A percentile compares a stretch with the other conserved stretches of the same genome.
These are phyloP conservation scores for Syncephalastrum racemosum DNA, from an alignment of 371 early-diverging fungal genomes.

Conservation along the genomic window DNA sequence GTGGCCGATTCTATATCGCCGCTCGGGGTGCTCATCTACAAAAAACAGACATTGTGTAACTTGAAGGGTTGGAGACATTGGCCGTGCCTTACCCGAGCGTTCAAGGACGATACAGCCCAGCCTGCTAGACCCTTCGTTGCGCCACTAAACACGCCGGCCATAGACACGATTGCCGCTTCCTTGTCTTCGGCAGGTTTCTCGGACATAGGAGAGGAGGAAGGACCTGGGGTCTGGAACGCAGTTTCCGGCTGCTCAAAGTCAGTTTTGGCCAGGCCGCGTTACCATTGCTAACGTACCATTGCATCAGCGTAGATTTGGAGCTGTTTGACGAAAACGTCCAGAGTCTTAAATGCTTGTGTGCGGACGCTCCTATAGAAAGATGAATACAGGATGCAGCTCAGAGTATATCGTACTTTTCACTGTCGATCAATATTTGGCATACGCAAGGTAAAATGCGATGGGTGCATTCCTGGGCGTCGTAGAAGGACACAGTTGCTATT, in stretches of 20 bases:
- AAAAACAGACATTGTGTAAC: neutral
- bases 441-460: conserved; percentile 74
- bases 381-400: neutral
- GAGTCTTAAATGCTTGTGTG: conserved; percentile 75
- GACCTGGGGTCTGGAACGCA: conserved; percentile 30
- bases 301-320: conserved; percentile 66
- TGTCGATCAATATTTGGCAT: conserved; percentile 76
- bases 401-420: conserved; percentile 67
- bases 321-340: conserved; percentile 62
- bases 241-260: conserved; percentile 53
- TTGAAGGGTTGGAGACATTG: neutral
- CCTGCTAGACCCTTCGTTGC: conserved; percentile 51
- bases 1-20: conserved; percentile 33
- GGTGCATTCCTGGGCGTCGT: conserved; percentile 75
- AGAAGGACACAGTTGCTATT: conserved; percentile 70
- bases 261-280: neutral
- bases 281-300: conserved; percentile 54
- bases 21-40: conserved; percentile 33
- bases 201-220: conserved; percentile 11
- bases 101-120: conserved; percentile 52
- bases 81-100: conserved; percentile 31
- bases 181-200: conserved; percentile 9
- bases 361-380: conserved; percentile 63
- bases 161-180: conserved; percentile 20
- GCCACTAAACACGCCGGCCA: conserved; percentile 43